Base-by-base conservation (phyloP, 2,329 filamentous ascomycete species). In the Colletotrichum australisinense region DNA sequence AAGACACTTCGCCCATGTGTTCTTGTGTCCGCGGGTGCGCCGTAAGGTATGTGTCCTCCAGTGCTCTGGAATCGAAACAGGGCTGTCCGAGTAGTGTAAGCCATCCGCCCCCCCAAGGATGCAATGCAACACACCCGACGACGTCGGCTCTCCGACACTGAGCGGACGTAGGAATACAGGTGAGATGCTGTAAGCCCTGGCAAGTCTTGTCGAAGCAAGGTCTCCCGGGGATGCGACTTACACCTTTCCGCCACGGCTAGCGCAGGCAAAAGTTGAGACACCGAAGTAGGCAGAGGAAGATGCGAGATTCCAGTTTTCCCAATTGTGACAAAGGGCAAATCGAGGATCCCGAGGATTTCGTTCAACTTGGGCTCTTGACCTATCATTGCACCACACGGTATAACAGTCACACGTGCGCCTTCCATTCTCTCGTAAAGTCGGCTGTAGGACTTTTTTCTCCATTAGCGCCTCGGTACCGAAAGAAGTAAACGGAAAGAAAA, bases 81-180 rank as follows among this genome's bases (percentile, higher is more conserved):
- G 49, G 64, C 65, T 26, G 32, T 62, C 32, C 30, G n/a, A 32
- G 14, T 35, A 30, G 12, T 42, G 26, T 8, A 58, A 58, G 28
- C 26, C 52, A 32, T 42, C 60, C 56, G 6, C n/a, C 46, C 32
- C 55, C 63, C 55, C 26, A 16, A 56, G 30, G 56, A 72, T 72
- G 57, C 67, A 67, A 72, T 71, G 68, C 68, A 63, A 74, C 68
- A 58, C 57, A 72, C 68, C 57, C 53, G 19, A 49, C 69, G 53
- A 22, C 46, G 32, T 35, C 53, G 22, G 35, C 66, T 58, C 42
- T 42, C 63, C 52, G 26, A 58, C 49, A 46, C 28, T 42, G 49
- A 42, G 53, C 24, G 49, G 53, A 35, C 62, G 38, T 60, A 35
- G 26, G 24, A 32, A 22, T 30, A 22, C 59, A 63, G 35, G 35